phyloP scores from a whole-genome alignment of 2,329 filamentous ascomycete genomes.

The Alternaria ventricosa region DNA sequence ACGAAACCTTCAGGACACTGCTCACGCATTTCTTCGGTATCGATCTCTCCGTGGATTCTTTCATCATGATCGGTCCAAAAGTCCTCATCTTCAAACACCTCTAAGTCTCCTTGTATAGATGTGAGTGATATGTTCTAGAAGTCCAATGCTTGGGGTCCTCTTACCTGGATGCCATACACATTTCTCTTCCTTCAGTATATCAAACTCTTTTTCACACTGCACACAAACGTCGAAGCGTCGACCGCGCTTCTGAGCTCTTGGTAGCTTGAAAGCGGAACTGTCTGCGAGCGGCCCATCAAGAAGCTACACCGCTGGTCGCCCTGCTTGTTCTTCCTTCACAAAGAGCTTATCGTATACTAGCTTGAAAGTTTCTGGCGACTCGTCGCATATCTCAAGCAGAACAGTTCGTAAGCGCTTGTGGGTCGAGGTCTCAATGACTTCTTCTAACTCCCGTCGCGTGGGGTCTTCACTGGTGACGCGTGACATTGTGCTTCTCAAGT shows the following conservation, averaged over 20 bases:
- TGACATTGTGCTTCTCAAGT: no score
- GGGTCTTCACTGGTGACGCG: neutral
- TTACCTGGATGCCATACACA: neutral
- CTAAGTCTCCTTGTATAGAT: neutral
- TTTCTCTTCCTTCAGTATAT: neutral
- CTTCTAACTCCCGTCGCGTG: neutral
- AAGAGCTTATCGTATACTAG: neutral
- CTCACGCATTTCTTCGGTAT: neutral
- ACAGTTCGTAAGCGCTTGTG: neutral
- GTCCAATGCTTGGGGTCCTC: neutral
- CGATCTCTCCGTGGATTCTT: neutral
- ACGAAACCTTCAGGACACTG: neutral
- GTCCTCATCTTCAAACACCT: neutral
- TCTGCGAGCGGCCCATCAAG: neutral
- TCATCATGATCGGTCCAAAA: neutral
- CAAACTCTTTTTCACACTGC: neutral
- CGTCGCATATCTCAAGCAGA: neutral
- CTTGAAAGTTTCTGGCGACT: neutral
- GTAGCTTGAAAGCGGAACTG: neutral
- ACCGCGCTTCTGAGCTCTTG: neutral
- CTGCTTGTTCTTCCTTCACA: neutral
- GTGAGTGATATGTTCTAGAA: no score
- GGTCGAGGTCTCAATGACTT: neutral
- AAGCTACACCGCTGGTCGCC: neutral
- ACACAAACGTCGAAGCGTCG: neutral